These are phyloP conservation scores for Candida nanaspora DNA, from an alignment of 805 yeast genomes.

Conservation along the genomic window DNA sequence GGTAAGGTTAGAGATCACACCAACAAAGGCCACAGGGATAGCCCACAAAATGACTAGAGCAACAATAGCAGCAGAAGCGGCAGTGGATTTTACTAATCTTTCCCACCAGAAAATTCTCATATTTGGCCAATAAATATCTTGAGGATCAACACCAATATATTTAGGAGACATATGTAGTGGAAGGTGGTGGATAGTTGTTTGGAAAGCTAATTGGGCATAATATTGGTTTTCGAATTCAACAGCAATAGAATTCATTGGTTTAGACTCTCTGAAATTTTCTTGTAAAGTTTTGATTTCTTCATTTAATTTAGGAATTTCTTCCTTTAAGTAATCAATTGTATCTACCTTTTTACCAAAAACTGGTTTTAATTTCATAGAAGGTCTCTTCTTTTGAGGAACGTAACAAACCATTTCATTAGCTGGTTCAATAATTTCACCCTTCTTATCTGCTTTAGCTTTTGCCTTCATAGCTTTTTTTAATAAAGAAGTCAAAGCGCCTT, in stretches of 20 bases:
- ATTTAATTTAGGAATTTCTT: constrained; percentile 50
- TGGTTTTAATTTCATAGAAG: constrained; percentile 37
- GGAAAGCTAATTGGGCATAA: constrained; percentile 66
- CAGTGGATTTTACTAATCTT: constrained; percentile 43
- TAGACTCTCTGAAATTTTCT: constrained; percentile 33
- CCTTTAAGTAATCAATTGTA: constrained; percentile 49
- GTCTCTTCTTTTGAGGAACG: constrained; percentile 63
- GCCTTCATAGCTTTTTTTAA: constrained; percentile 58
- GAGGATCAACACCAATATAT: constrained; percentile 56
- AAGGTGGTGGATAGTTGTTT: constrained; percentile 53
- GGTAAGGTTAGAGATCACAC: constrained; percentile 62
- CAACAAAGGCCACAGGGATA: constrained; percentile 73
- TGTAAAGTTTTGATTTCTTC: constrained; percentile 52
- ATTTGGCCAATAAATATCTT: constrained; percentile 62
- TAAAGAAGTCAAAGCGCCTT: constrained; percentile 53
- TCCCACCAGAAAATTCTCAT: constrained; percentile 82
- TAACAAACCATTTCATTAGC: constrained; percentile 44
- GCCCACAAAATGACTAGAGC: constrained; percentile 65
- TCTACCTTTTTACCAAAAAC: constrained; percentile 56
- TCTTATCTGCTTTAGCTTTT: constrained; percentile 58
- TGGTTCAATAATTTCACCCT: constrained; percentile 40
- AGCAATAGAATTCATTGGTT: constrained; percentile 73
- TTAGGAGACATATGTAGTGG: constrained; percentile 60
- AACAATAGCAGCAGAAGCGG: constrained; percentile 44
- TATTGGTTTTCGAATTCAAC: constrained; percentile 76